These are phyloP conservation scores for Pisolithus sp. DNA, from an alignment of 768 basidiomycete species.

Conservation along the genomic window DNA sequence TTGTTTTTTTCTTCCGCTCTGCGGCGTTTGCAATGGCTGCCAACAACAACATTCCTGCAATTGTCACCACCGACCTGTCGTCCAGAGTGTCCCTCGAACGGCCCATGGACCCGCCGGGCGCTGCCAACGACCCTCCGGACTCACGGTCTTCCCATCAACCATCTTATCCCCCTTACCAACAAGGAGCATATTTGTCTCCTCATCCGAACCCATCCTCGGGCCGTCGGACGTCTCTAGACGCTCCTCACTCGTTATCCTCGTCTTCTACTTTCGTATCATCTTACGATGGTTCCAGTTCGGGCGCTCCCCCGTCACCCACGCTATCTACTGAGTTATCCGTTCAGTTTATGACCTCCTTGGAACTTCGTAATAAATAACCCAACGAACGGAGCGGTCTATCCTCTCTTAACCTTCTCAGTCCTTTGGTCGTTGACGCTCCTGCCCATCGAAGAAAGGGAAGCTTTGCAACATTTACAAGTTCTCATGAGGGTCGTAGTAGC, in stretches of 20 bases:
- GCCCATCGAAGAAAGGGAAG: slow-evolving; percentile 52
- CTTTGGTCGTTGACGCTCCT: slow-evolving; percentile 25
- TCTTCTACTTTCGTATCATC: slow-evolving; percentile 30
- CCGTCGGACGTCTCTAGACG: slow-evolving; percentile 25
- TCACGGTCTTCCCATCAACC: not conserved
- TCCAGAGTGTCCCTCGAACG: slow-evolving; percentile 18
- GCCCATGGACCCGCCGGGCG: not conserved
- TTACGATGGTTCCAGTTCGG: slow-evolving; percentile 36
- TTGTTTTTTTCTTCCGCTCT: not conserved
- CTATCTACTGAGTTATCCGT: slow-evolving; percentile 60
- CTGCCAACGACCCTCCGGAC: not conserved
- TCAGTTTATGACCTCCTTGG: slow-evolving; percentile 49
- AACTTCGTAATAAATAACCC: slow-evolving; percentile 65
- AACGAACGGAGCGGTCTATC: slow-evolving; percentile 47
- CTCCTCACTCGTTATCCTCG: slow-evolving; percentile 23
- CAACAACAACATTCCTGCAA: slow-evolving; percentile 24
- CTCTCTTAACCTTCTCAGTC: slow-evolving; percentile 45
- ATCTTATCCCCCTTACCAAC: not conserved
- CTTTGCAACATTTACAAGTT: slow-evolving; percentile 47
- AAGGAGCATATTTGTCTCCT: slow-evolving; percentile 20
- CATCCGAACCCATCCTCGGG: not conserved
- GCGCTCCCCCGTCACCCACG: slow-evolving; percentile 68
- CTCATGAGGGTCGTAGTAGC: slow-evolving; percentile 29
- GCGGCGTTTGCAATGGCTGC: slow-evolving; percentile 12
- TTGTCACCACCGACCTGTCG: slow-evolving; percentile 31